A percentile compares a stretch with the other conserved stretches of the same genome.
Evolutionary conservation across 768 basidiomycete species (phyloP).

Genomic region (Sporobolomyces roseus): DNA sequence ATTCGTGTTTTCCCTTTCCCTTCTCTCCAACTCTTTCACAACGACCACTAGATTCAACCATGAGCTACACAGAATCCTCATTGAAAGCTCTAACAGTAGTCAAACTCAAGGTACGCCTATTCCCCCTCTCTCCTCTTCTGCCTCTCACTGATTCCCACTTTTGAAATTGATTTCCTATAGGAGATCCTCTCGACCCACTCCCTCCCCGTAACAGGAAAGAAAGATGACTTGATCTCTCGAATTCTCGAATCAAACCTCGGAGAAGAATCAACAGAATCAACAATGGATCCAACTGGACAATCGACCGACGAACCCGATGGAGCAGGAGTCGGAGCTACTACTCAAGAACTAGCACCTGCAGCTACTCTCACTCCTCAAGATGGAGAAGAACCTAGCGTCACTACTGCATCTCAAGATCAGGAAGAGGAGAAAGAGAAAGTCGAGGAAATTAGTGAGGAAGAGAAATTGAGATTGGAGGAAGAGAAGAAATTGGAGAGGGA

Average conservation of each 20-base stretch:
- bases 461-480: slow-evolving; percentile 3
- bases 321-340: background rate
- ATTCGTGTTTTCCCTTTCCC: background rate
- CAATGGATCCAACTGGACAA: slow-evolving; percentile 17
- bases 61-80: slow-evolving; percentile 17
- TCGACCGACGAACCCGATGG: slow-evolving; percentile 23
- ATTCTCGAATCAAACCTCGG: slow-evolving; percentile 32
- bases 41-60: background rate
- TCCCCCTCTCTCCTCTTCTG: background rate
- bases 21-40: background rate
- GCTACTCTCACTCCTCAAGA: background rate
- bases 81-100: slow-evolving; percentile 45
- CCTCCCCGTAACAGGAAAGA: slow-evolving; percentile 43
- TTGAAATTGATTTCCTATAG: background rate
- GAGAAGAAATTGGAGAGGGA: background rate
- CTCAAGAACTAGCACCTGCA: background rate
- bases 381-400: background rate
- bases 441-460: background rate
- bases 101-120: slow-evolving; percentile 43
- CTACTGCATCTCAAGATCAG: slow-evolving; percentile 8
- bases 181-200: slow-evolving; percentile 37
- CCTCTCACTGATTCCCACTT: background rate
- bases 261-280: slow-evolving; percentile 1
- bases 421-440: background rate
- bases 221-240: slow-evolving; percentile 45